Conservation (phyloP, 2,329 filamentous ascomycete genomes). For the Fusarium hostae region DNA sequence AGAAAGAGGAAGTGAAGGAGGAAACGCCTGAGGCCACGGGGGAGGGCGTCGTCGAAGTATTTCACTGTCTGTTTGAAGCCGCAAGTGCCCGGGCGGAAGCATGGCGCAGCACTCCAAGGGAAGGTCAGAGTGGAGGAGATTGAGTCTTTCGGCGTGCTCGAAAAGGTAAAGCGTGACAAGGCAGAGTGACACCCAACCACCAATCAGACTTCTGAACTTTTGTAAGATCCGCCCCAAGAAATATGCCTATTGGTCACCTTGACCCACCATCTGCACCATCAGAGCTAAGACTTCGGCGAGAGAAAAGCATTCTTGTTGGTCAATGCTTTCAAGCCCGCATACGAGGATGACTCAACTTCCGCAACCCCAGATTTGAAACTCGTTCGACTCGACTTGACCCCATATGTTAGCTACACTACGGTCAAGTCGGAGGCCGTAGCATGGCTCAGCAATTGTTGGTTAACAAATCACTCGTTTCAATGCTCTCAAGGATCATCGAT, state of each 20-base stretch:
- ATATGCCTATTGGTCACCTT: slow-evolving; percentile 42
- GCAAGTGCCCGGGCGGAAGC: slow-evolving; percentile 30
- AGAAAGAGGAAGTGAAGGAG: slow-evolving; percentile 31
- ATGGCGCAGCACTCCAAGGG: slow-evolving; percentile 45
- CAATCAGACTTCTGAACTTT: slow-evolving; percentile 42
- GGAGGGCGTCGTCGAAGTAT: slow-evolving; percentile 51
- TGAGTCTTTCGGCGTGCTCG: slow-evolving; percentile 59
- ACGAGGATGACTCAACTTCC: slow-evolving; percentile 48
- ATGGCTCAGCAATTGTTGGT: neutral
- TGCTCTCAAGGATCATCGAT: slow-evolving; percentile 1
- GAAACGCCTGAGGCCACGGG: slow-evolving; percentile 49
- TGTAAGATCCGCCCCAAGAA: slow-evolving; percentile 14
- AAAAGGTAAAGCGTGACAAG: slow-evolving; percentile 50
- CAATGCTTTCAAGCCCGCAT: slow-evolving; percentile 42
- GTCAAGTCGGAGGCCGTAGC: neutral
- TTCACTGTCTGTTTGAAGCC: slow-evolving; percentile 47
- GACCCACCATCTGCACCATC: slow-evolving; percentile 45
- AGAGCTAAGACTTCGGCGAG: slow-evolving; percentile 51
- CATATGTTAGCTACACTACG: neutral
- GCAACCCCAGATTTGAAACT: slow-evolving; percentile 41
- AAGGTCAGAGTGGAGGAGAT: slow-evolving; percentile 42
- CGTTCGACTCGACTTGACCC: slow-evolving; percentile 19
- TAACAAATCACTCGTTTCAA: neutral
- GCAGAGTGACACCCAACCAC: slow-evolving; percentile 10
- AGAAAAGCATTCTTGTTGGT: slow-evolving; percentile 46